Base-by-base conservation (phyloP, 768 basidiomycete species). In the Mycena leptocephala region DNA sequence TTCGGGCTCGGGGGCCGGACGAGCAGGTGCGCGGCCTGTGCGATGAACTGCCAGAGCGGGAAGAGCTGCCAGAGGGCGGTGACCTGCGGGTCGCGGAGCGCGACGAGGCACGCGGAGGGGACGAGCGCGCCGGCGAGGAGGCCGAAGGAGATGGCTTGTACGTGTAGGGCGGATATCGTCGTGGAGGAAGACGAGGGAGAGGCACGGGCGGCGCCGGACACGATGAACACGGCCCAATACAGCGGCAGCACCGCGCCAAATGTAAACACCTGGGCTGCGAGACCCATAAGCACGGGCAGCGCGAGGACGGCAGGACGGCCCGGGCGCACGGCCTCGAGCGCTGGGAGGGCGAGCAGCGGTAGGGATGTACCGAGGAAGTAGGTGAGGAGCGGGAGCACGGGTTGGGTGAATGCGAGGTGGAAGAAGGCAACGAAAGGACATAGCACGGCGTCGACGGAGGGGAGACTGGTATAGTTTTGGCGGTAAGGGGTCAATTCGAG, bases 51-150 rank as follows among this genome's bases (percentile, higher is more conserved):
- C 74, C 85, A 84, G n/a, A 89, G 37, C 11, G 92, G 92, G 75
- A 89, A 92, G 32, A 85, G 75, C 75, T 92, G 91, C 92, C 92
- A 93, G 37, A 88, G 82, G 13, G 89, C 89, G 18, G 90, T 92
- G 55, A 91, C 80, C 58, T 76, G 76, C 0, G 89, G 85, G 64
- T 88, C 88, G 30, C 83, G 79, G 32, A 90, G 70, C 56, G 84
- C 35, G 72, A 92, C 61, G 86, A 92, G 88, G 59, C 84, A 85
- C 24, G 85, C 69, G 9, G 90, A 87, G 11, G 91, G 91, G n/a
- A 91, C 85, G 26, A 84, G 78, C 16, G 83, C 87, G 11, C 91
- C 91, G 10, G 86, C 78, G 39, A 89, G 30, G 37, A 91, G 37
- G 1, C 87, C 88, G 78, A 92, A 92, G n/a, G 89, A 76, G 33